Percentiles rank a stretch among this genome's conserved stretches.
These are phyloP conservation scores for Daldinia bambusicola DNA, from an alignment of 495 filamentous ascomycete species.

Conservation along the genomic window DNA sequence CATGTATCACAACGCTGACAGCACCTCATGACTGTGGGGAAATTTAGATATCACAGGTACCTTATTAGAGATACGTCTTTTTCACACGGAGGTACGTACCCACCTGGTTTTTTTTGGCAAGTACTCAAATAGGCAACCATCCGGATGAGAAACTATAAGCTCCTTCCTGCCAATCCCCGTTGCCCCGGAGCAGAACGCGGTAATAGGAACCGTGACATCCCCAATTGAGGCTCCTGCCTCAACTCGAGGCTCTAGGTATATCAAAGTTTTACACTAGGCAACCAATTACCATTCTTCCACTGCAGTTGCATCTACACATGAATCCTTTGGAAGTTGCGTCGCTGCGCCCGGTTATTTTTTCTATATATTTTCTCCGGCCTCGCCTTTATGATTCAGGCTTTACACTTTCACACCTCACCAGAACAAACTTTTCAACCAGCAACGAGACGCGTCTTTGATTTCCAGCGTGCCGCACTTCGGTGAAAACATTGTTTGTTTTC, in stretches of 20 bases:
- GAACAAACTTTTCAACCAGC: background rate
- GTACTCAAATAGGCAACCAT: constrained; percentile 1
- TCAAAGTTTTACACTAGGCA: background rate
- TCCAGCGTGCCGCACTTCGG: background rate
- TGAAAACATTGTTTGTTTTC: background rate
- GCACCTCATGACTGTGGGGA: background rate
- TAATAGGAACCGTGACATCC: background rate
- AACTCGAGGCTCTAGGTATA: background rate
- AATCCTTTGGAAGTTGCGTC: background rate
- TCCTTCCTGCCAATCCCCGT: background rate
- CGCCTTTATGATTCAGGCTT: background rate
- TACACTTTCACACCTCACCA: background rate
- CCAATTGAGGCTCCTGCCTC: background rate
- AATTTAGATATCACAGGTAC: too few species aligned
- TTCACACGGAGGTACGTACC: background rate
- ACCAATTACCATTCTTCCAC: background rate
- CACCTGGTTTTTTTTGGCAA: background rate
- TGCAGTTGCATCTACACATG: background rate
- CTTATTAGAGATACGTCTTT: too few species aligned
- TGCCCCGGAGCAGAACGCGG: background rate
- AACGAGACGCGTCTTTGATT: background rate
- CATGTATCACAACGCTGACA: constrained; percentile 3
- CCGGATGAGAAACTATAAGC: background rate
- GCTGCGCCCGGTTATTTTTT: background rate
- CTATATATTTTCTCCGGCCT: background rate